These are phyloP conservation scores for Saccharomycopsis javanensis DNA, from an alignment of 805 yeast species.

Conservation along the genomic window DNA sequence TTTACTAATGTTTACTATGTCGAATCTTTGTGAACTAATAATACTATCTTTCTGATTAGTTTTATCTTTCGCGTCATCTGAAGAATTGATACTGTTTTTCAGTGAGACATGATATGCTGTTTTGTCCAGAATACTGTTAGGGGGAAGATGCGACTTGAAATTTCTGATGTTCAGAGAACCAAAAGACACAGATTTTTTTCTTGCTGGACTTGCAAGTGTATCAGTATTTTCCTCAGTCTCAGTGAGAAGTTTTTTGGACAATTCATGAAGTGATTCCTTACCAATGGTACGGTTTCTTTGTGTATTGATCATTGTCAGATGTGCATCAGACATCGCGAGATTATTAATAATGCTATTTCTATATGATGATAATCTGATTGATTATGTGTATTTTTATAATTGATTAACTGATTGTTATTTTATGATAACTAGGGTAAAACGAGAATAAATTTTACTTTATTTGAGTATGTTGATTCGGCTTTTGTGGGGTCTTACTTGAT, in stretches of 20 bases:
- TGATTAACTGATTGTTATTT: no score
- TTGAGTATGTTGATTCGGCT: no score
- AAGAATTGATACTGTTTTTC: not conserved
- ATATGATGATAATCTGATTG: no score
- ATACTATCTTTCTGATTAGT: not conserved
- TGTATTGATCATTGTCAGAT: not conserved
- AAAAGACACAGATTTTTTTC: not conserved
- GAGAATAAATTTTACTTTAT: no score
- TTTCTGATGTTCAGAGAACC: not conserved
- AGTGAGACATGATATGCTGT: not conserved
- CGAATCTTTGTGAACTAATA: not conserved
- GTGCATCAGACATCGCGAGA: not conserved
- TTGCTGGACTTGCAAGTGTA: not conserved
- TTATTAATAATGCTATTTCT: not conserved
- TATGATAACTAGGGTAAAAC: no score
- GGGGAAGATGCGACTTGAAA: not conserved
- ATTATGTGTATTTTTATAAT: no score
- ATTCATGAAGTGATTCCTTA: not conserved
- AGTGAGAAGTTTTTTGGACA: not conserved
- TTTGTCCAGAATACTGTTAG: not conserved
- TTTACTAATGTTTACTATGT: not conserved
- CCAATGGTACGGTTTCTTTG: not conserved
- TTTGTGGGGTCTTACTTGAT: no score
- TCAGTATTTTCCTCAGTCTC: not conserved
- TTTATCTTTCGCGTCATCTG: not conserved